phyloP scores from a whole-genome alignment of 495 filamentous ascomycete species.

The Amorphotheca resinae region DNA sequence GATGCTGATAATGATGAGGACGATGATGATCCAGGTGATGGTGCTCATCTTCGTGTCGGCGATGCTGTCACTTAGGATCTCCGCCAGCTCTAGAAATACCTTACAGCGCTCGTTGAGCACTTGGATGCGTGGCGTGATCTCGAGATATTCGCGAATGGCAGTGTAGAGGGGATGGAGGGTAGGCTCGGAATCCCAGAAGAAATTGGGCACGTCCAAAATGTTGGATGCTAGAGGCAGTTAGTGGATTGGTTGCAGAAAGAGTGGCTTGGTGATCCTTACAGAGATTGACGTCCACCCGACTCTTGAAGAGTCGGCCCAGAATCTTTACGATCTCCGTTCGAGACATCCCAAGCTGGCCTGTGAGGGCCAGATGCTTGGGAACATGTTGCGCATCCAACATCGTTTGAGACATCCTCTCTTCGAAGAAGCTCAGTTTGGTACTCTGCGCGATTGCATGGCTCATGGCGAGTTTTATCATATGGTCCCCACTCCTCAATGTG shows the following conservation, averaged over 20 bases:
- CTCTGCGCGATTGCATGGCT: slow-evolving; percentile 95
- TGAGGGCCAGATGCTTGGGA: slow-evolving; percentile 75
- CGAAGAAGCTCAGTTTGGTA: slow-evolving; percentile 93
- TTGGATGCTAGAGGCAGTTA: slow-evolving; percentile 58
- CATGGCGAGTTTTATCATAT: slow-evolving; percentile 98
- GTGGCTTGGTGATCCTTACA: slow-evolving; percentile 46
- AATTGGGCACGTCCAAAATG: slow-evolving; percentile 92
- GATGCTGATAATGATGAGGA: slow-evolving; percentile 84
- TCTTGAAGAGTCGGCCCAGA: slow-evolving; percentile 79
- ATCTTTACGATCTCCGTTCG: slow-evolving; percentile 87
- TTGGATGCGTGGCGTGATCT: slow-evolving; percentile 88
- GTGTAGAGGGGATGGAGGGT: slow-evolving; percentile 89
- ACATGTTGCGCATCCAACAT: slow-evolving; percentile 90
- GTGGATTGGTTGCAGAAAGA: background rate
- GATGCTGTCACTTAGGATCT: slow-evolving; percentile 86
- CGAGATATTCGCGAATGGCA: slow-evolving; percentile 92
- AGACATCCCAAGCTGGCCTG: slow-evolving; percentile 83
- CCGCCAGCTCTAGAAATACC: slow-evolving; percentile 92
- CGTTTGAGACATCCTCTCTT: slow-evolving; percentile 89
- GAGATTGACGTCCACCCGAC: slow-evolving; percentile 92
- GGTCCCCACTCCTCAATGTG: slow-evolving; percentile 76
- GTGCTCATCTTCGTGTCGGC: slow-evolving; percentile 86
- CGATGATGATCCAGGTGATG: slow-evolving; percentile 97
- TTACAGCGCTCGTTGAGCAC: slow-evolving; percentile 94
- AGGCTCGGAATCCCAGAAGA: slow-evolving; percentile 97